These are phyloP conservation scores for Ascomycota sp. DNA, from an alignment of 2,329 filamentous ascomycete species.

Conservation along the genomic window DNA sequence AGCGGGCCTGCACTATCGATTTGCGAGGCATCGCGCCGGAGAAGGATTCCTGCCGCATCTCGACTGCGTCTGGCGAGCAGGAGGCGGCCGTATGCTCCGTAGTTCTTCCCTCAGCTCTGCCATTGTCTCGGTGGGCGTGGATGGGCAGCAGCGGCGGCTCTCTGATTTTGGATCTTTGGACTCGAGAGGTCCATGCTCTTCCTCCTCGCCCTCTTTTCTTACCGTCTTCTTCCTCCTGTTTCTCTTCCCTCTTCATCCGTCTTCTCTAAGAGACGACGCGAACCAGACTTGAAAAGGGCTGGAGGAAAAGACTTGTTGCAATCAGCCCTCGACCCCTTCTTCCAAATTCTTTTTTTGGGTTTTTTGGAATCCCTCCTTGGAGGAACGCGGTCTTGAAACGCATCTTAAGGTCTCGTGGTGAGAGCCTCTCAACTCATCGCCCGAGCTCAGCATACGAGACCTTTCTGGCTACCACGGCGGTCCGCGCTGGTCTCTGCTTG, in stretches of 20 bases:
- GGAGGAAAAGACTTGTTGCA: background rate
- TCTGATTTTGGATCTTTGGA: no score
- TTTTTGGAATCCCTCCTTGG: slow-evolving; percentile 7
- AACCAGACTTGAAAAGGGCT: no score
- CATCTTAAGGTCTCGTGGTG: slow-evolving; percentile 4
- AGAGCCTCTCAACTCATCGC: background rate
- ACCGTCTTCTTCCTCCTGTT: background rate
- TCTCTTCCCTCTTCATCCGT: background rate
- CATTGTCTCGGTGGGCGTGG: no score
- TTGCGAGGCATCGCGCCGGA: no score
- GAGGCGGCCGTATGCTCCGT: no score
- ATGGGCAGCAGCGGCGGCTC: no score
- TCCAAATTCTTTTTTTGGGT: slow-evolving; percentile 2
- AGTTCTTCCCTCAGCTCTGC: no score
- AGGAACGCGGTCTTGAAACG: slow-evolving; percentile 8
- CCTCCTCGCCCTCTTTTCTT: background rate
- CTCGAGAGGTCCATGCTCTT: no score
- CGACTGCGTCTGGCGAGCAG: no score
- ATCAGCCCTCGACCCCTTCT: background rate
- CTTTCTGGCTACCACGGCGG: background rate
- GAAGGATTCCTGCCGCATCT: no score
- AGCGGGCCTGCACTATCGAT: no score
- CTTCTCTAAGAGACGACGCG: background rate
- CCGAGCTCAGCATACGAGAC: slow-evolving; percentile 1
- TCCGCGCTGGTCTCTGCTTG: background rate